Base-by-base conservation (phyloP, 192 early-diverging fungal genomes). In the Linnemannia zychae region DNA sequence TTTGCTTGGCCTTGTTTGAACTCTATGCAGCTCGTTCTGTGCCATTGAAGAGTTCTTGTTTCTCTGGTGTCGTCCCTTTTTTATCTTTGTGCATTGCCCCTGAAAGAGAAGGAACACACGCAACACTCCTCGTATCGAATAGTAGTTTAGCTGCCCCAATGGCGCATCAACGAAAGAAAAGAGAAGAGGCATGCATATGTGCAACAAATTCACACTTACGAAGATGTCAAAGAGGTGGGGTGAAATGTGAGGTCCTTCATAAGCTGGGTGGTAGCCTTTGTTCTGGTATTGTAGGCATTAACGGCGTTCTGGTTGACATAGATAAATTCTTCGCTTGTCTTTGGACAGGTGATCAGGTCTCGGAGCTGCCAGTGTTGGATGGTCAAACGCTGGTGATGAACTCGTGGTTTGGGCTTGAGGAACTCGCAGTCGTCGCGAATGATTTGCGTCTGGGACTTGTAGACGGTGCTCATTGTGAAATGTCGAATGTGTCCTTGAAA, bases 291-390 rank as follows among this genome's bases (percentile, higher is more conserved):
- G 77, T 93, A 93, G 33, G 74, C 74, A 65, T 84, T 89, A 37
- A 97, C 95, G 48, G 91, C 89, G 82, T 92, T 95, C 46, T 92
- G 90, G 73, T 93, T 91, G 36, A 97, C 95, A 78, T 95, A 96
- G 44, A 96, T 92, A 37, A 99, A 91, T 88, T 97, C 94, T 24
- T 91, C 90, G 72, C 88, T 92, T 33, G 86, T 88, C 36, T 90
- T 90, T 6, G 96, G 95, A 66, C 97, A 96, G 9, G 94, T 81
- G 17, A 99, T 88, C 34, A 98, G 92, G 83, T 99, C 97, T 38
- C 97, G 92, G 57, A 99, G 90, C 87, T 99, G 98, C 97, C 97
- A 98, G 90, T 99, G 98, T 75, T 97, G 96, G 74, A 97, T 98
- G 72, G 94, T 99, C 2, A 96, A 91, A 75, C 94, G 91, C 76